phyloP scores from a whole-genome alignment of 2,329 filamentous ascomycete species.

The Dactylellina sp. region DNA sequence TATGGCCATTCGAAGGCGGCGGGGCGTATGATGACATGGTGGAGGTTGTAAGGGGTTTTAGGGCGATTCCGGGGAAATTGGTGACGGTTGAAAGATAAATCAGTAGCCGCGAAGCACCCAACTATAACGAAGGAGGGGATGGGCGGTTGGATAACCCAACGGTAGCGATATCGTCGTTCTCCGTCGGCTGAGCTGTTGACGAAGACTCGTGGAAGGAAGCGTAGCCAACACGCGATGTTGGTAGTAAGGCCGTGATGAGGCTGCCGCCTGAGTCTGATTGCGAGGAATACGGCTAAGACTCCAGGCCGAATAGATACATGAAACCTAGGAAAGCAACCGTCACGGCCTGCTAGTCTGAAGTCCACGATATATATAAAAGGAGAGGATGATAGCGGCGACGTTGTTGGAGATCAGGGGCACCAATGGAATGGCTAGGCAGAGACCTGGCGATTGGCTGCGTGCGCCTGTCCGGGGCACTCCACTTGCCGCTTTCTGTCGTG shows the following conservation, averaged over 20 bases:
- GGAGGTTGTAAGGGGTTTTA: background rate
- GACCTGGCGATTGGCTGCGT: conserved; percentile 14
- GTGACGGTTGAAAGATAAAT: conserved; percentile 16
- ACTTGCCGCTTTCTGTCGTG: conserved; percentile 23
- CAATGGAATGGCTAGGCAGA: background rate
- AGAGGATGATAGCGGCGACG: background rate
- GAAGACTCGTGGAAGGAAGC: background rate
- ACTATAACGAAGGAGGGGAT: conserved; percentile 12
- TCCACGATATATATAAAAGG: background rate
- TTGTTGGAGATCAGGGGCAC: conserved; percentile 17
- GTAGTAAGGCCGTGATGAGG: too few relatives aligned
- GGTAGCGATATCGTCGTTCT: background rate
- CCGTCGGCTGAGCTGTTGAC: conserved; percentile 14
- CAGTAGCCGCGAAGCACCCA: conserved; percentile 28
- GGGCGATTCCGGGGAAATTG: background rate
- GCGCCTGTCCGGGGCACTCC: conserved; percentile 6
- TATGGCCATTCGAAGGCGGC: conserved; percentile 22
- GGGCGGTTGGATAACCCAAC: background rate
- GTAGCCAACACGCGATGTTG: conserved; percentile 9
- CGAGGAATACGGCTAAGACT: background rate
- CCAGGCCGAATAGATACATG: too few relatives aligned
- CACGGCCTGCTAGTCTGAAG: background rate
- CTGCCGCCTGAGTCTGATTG: conserved; percentile 20
- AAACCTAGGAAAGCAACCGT: background rate
- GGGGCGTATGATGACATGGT: conserved; percentile 43